Percentiles rank a stretch among this genome's conserved stretches.
phyloP scores from a whole-genome alignment of 257 asterid species.

The Nicotiana paniculata region DNA sequence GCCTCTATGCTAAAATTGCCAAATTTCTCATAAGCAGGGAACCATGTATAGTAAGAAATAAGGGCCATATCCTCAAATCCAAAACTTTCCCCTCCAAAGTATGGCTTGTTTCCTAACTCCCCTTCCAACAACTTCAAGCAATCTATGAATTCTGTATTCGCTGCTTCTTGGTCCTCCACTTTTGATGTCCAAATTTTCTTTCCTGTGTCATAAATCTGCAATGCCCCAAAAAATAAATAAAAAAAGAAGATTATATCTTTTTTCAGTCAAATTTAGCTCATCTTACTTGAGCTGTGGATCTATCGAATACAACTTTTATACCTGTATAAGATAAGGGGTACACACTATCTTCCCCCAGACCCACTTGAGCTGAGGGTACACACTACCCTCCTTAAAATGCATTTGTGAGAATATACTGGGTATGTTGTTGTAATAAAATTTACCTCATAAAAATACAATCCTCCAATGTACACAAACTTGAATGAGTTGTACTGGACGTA shows the following conservation, averaged over 20 bases:
- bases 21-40: conserved; percentile 4
- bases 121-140: conserved; percentile 6
- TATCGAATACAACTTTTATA: too few relatives aligned
- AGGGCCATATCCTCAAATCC: conserved; percentile 20
- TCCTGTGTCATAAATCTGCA: conserved; percentile 7
- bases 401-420: too few relatives aligned
- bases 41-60: conserved; percentile 13
- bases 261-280: too few relatives aligned
- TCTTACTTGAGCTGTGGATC: too few relatives aligned
- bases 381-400: too few relatives aligned
- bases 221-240: background rate
- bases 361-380: too few relatives aligned
- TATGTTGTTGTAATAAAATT: too few relatives aligned
- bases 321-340: too few relatives aligned
- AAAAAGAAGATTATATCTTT: background rate
- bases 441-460: too few relatives aligned
- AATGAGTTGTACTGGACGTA: too few relatives aligned
- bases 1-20: conserved; percentile 9
- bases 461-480: too few relatives aligned
- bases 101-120: conserved; percentile 14
- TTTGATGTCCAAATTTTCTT: conserved; percentile 6
- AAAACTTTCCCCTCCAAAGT: conserved; percentile 16
- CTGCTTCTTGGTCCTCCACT: conserved; percentile 16
- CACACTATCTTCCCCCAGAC: too few relatives aligned
- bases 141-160: background rate